A percentile compares a stretch with the other conserved stretches of the same genome.
Evolutionary conservation across 2,329 filamentous ascomycete genomes (phyloP).

Genomic region (Exophiala sideris): DNA sequence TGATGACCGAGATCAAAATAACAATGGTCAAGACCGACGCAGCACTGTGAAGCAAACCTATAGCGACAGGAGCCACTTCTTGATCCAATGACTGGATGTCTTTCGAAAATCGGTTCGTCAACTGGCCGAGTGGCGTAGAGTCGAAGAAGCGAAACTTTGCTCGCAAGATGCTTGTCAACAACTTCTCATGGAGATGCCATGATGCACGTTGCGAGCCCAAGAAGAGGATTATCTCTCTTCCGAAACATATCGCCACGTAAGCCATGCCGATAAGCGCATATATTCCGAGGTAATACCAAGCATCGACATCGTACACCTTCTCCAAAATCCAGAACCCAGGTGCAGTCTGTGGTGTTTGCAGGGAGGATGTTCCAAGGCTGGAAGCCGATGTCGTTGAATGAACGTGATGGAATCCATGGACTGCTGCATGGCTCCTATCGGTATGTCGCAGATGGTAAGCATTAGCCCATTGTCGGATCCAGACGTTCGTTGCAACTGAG

Average conservation of each 20-base stretch:
- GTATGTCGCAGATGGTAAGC: slow-evolving; percentile 59
- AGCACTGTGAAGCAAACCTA: slow-evolving; percentile 66
- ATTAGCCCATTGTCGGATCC: slow-evolving; percentile 95
- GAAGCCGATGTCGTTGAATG: background rate
- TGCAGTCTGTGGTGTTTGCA: slow-evolving; percentile 16
- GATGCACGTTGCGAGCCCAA: slow-evolving; percentile 87
- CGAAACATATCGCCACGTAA: slow-evolving; percentile 76
- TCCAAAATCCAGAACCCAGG: slow-evolving; percentile 21
- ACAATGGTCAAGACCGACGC: slow-evolving; percentile 78
- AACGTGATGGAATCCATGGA: slow-evolving; percentile 14
- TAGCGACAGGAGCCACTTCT: slow-evolving; percentile 88
- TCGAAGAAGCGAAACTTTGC: slow-evolving; percentile 98
- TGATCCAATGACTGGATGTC: slow-evolving; percentile 94
- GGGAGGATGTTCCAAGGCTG: slow-evolving; percentile 9
- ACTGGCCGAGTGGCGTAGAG: slow-evolving; percentile 86
- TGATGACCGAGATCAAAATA: slow-evolving; percentile 80
- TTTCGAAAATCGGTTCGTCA: slow-evolving; percentile 99
- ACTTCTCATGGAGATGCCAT: slow-evolving; percentile 71
- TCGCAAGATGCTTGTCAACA: slow-evolving; percentile 76
- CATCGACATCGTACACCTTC: slow-evolving; percentile 59
- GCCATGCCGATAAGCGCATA: slow-evolving; percentile 76
- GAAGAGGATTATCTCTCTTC: slow-evolving; percentile 85
- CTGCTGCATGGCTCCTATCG: slow-evolving; percentile 14
- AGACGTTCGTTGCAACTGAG: slow-evolving; percentile 83
- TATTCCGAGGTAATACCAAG: slow-evolving; percentile 76